A percentile compares a stretch with the other conserved stretches of the same genome.
Evolutionary conservation across 352 stramenopile species (phyloP).

Genomic region (Phytopythium boreale): DNA sequence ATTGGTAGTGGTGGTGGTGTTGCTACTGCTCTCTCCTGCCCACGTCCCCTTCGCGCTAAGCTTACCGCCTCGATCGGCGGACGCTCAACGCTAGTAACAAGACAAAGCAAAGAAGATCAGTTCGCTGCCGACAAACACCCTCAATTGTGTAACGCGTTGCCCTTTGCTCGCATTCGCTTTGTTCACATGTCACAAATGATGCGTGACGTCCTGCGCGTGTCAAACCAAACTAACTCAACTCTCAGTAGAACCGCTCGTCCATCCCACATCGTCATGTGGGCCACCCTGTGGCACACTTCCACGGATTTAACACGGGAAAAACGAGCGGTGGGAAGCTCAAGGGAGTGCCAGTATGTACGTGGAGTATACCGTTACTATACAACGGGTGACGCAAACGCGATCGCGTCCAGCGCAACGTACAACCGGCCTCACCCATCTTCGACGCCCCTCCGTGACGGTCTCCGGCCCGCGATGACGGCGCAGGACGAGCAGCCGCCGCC

Average conservation of each 20-base stretch:
- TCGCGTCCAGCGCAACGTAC: neutral
- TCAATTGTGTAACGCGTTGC: too few relatives aligned
- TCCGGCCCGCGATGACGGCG: neutral
- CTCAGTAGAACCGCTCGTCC: neutral
- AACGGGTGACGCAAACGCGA: neutral
- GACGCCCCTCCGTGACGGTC: too few relatives aligned
- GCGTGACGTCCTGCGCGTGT: neutral
- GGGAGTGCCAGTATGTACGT: neutral
- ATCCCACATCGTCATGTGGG: neutral
- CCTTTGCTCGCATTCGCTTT: too few relatives aligned
- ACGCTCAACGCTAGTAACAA: too few relatives aligned
- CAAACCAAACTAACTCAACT: neutral
- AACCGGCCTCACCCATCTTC: neutral
- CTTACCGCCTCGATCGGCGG: too few relatives aligned
- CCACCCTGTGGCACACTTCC: neutral
- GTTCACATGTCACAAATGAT: neutral
- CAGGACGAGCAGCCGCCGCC: slow-evolving; percentile 6
- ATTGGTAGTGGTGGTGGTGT: too few relatives aligned
- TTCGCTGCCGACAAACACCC: too few relatives aligned
- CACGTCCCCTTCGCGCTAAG: too few relatives aligned
- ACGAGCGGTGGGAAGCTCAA: neutral
- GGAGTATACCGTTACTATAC: neutral
- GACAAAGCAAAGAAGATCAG: too few relatives aligned
- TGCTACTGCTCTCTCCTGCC: too few relatives aligned
- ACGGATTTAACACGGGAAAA: neutral